Conservation (phyloP, 2,329 filamentous ascomycete genomes). For the Phaeosphaeria sp. region DNA sequence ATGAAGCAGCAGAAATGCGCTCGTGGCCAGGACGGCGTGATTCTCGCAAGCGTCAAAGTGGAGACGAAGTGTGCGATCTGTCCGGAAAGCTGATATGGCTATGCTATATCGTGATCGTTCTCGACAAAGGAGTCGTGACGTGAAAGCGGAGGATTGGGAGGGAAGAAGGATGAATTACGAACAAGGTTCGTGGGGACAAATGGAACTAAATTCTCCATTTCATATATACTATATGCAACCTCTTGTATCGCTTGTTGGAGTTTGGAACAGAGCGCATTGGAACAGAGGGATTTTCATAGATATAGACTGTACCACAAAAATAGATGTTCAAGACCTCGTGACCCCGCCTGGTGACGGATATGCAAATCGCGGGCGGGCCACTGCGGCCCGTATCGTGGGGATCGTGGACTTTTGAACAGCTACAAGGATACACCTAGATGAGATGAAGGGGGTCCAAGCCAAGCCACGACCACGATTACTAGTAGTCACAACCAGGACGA, state of each 20-base stretch:
- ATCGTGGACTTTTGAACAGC: not conserved
- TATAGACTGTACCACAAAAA: not conserved
- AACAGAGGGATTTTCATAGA: not conserved
- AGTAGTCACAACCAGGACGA: too few species aligned
- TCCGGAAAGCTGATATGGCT: not conserved
- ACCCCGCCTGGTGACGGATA: not conserved
- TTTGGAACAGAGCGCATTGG: not conserved
- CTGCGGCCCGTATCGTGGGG: not conserved
- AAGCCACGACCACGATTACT: too few species aligned
- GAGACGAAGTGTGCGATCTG: conserved; percentile 37
- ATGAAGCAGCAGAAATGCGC: conserved; percentile 42
- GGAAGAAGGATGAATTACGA: too few species aligned
- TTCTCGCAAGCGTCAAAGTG: conserved; percentile 39
- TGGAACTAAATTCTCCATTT: not conserved
- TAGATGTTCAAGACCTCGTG: not conserved
- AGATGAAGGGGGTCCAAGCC: not conserved
- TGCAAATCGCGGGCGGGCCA: not conserved
- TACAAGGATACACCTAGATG: not conserved
- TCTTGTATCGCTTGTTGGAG: not conserved
- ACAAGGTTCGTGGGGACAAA: too few species aligned
- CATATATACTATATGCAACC: not conserved
- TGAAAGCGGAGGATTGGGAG: not conserved
- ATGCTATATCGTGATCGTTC: not conserved
- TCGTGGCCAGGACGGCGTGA: conserved; percentile 38
- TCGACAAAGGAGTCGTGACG: too few species aligned